These are phyloP conservation scores for Clathrus columnatus DNA, from an alignment of 768 basidiomycete genomes.

Conservation along the genomic window DNA sequence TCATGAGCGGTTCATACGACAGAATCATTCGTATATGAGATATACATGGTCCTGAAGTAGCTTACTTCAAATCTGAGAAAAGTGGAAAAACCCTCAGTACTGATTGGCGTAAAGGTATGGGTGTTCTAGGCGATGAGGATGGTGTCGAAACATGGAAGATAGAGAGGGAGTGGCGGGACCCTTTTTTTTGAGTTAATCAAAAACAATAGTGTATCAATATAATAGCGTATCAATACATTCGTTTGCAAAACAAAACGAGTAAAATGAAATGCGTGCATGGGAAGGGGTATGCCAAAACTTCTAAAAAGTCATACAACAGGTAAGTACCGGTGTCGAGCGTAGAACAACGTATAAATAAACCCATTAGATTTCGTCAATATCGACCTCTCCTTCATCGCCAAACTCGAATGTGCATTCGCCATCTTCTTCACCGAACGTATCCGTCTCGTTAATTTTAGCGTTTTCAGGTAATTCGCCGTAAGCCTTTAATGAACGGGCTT, in stretches of 20 bases:
- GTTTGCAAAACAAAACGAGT: not conserved
- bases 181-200: not conserved
- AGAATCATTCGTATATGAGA: conserved; percentile 75
- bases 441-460: conserved; percentile 96
- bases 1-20: conserved; percentile 66
- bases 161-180: conserved; percentile 22
- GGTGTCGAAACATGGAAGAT: conserved; percentile 60
- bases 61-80: conserved; percentile 52
- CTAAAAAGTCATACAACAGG: no score
- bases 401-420: conserved; percentile 88
- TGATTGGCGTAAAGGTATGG: conserved; percentile 49
- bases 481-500: conserved; percentile 87
- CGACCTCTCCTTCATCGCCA: conserved; percentile 79
- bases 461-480: conserved; percentile 97
- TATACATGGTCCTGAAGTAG: conserved; percentile 57
- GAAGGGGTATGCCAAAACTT: not conserved
- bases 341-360: not conserved
- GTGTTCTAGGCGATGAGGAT: conserved; percentile 55
- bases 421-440: conserved; percentile 84
- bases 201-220: not conserved
- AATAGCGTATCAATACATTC: no score
- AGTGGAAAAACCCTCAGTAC: conserved; percentile 48
- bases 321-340: no score
- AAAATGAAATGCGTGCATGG: not conserved
- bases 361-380: conserved; percentile 79